A percentile compares a stretch with the other conserved stretches of the same genome.
Evolutionary conservation across 805 yeast species (phyloP).

Genomic region (Tetrapisispora fleetii): DNA sequence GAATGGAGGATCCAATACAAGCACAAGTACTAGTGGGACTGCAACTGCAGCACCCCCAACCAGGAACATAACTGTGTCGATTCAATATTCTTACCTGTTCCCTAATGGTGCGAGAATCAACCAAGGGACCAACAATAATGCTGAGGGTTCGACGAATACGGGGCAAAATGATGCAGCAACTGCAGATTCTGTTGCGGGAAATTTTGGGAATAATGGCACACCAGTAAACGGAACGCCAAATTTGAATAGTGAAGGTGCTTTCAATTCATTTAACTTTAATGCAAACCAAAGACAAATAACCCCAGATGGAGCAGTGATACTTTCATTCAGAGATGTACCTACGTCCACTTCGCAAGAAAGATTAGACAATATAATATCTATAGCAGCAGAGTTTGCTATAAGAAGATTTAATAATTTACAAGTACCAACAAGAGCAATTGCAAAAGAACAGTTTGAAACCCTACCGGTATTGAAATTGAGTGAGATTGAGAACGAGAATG

Average conservation of each 20-base stretch:
- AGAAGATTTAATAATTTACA: slow-evolving; percentile 45
- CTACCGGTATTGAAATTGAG: slow-evolving; percentile 33
- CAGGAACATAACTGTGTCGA: slow-evolving; percentile 23
- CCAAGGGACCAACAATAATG: neutral
- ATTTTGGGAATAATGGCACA: neutral
- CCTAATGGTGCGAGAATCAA: slow-evolving; percentile 8
- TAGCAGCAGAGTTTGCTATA: slow-evolving; percentile 64
- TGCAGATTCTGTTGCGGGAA: neutral
- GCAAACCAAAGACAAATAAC: neutral
- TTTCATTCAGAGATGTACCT: slow-evolving; percentile 60
- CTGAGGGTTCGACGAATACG: neutral
- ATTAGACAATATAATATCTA: slow-evolving; percentile 48
- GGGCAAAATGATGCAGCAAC: neutral
- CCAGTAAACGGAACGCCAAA: neutral
- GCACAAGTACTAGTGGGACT: too few species aligned
- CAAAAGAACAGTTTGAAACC: slow-evolving; percentile 41
- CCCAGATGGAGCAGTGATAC: slow-evolving; percentile 44
- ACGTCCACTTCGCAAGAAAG: slow-evolving; percentile 49
- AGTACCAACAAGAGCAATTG: slow-evolving; percentile 40
- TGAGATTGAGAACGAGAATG: slow-evolving; percentile 17
- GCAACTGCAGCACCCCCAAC: slow-evolving; percentile 7
- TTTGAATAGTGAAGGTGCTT: neutral
- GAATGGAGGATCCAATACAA: too few species aligned
- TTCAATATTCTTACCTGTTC: slow-evolving; percentile 22
- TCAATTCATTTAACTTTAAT: neutral